Evolutionary conservation across 2,329 filamentous ascomycete genomes (phyloP).

Genomic region (Neonectria ditissima): DNA sequence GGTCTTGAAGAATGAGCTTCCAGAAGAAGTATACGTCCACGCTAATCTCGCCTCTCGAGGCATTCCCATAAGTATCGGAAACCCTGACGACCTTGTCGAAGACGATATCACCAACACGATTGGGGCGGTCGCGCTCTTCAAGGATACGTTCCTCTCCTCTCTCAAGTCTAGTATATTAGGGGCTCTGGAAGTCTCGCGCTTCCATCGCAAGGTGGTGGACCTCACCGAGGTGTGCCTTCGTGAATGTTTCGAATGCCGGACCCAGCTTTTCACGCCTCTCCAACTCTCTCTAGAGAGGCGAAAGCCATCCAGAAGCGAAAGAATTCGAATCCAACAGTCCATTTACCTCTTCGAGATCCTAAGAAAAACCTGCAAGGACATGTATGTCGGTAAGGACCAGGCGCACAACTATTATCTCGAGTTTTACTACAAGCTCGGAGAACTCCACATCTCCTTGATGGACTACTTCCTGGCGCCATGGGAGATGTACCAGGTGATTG

Average conservation of each 20-base stretch:
- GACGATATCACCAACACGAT: not conserved
- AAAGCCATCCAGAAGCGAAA: not conserved
- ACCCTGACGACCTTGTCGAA: not conserved
- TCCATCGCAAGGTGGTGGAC: slow-evolving; percentile 5
- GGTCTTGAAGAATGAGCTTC: slow-evolving; percentile 7
- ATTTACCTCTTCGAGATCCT: slow-evolving; percentile 28
- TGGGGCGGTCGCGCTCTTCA: not conserved
- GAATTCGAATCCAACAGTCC: slow-evolving; percentile 18
- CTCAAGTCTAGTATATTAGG: slow-evolving; percentile 23
- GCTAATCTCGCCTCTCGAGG: not conserved
- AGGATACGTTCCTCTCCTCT: not conserved
- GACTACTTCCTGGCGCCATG: slow-evolving; percentile 23
- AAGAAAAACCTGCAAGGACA: not conserved
- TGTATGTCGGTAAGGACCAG: not conserved
- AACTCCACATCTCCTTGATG: slow-evolving; percentile 9
- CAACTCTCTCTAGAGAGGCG: not conserved
- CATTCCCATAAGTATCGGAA: not conserved
- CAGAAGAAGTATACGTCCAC: slow-evolving; percentile 11
- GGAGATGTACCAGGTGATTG: slow-evolving; percentile 31
- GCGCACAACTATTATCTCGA: not conserved
- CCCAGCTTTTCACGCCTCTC: slow-evolving; percentile 12
- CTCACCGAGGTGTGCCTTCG: slow-evolving; percentile 12
- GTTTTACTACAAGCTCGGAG: not conserved
- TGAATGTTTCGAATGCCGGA: slow-evolving; percentile 2
- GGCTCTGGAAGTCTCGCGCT: not conserved